Evolutionary conservation across 768 basidiomycete species (phyloP), one percentile per base, ranked within the genome.

Genomic region (Psilocybe cyanescens): DNA sequence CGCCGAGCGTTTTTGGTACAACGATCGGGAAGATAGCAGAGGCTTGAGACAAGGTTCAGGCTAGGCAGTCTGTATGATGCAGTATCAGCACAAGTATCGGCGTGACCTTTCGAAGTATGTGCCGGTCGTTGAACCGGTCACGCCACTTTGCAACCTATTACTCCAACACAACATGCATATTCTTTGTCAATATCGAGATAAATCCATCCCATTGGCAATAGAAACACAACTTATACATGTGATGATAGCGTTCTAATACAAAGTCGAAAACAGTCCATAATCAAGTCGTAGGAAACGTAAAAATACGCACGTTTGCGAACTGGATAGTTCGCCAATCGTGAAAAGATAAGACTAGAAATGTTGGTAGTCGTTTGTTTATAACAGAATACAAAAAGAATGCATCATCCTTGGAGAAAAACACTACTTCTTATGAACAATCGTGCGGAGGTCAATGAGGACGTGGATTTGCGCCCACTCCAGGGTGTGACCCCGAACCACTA

Each of bases 401-500:
- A 39, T 8, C 37, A 49, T 24, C 24, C 4, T 29, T 16, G 29
- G 29, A 30, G 33, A 50, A n/a, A 50, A 31, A 7, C 3, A 12
- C 12, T 30, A 14, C 9, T 14, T 50, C 28, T 5, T 31, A 31
- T 45, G 35, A n/a, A 52, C 30, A 45, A 39, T 35, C 33, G 14
- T n/a, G 17, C 31, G 24, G 28, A 39, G 24, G 8, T 57, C 44
- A 58, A 16, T 55, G 57, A 2, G 45, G 44, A 31, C 57, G 64
- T 30, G 57, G 29, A 11, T 39, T 41, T 44, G 41, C 35, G n/a
- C 56, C 46, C 24, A 8, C 17, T 41, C 55, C 49, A 16, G 60
- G 28, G 19, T 47, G 51, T n/a, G 61, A 45, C 24, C 54, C 58
- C 9, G 67, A 49, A 19, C 67, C 68, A 24, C 62, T 55, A 51